phyloP scores from a whole-genome alignment of 805 yeast genomes.

The Yarrowia bubula region DNA sequence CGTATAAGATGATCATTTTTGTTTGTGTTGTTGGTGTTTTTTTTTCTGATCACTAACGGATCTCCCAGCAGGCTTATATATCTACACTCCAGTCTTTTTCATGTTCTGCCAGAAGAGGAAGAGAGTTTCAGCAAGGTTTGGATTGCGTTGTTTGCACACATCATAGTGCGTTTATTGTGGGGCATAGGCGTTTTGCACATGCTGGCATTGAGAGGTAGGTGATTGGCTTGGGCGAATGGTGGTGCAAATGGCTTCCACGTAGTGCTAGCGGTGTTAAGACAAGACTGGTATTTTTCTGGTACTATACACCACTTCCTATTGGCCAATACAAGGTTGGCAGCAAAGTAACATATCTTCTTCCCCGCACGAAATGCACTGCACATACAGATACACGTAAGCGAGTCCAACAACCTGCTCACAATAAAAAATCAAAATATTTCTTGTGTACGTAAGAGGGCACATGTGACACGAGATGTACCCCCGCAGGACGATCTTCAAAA shows the following conservation, averaged over 20 bases:
- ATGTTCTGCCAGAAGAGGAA: neutral
- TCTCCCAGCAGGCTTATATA: neutral
- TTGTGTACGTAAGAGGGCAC: too few relatives aligned
- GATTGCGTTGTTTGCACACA: slow-evolving; percentile 18
- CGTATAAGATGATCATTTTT: slow-evolving; percentile 23
- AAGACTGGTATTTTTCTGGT: too few relatives aligned
- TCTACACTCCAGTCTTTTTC: neutral
- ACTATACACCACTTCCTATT: too few relatives aligned
- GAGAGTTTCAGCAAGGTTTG: neutral
- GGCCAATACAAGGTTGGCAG: too few relatives aligned
- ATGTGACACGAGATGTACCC: neutral
- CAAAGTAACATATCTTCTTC: neutral
- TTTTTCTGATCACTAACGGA: neutral
- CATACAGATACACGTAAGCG: too few relatives aligned
- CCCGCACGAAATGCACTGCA: neutral
- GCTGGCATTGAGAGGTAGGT: too few relatives aligned
- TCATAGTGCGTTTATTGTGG: neutral
- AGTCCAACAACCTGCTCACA: too few relatives aligned
- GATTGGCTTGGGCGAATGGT: too few relatives aligned
- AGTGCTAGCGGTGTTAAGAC: too few relatives aligned
- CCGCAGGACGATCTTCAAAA: neutral
- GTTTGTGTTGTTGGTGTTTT: neutral
- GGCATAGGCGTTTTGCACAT: neutral
- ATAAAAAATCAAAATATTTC: too few relatives aligned
- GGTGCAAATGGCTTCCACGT: too few relatives aligned